Evolutionary conservation across 148 eudicot species (phyloP).

Genomic region (Persicaria tinctoria): DNA sequence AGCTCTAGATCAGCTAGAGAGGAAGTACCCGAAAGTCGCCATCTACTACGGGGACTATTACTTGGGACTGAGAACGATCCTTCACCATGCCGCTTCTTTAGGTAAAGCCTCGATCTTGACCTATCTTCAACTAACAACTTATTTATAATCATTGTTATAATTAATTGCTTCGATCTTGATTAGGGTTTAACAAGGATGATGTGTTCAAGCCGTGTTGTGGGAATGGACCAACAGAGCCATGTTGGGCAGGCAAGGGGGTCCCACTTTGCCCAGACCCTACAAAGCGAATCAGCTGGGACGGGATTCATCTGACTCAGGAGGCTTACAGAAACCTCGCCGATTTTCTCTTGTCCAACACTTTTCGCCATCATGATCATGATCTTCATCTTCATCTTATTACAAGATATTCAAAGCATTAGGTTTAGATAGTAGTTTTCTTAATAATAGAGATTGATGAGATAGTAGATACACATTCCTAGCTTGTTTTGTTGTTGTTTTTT

Average conservation of each 20-base stretch:
- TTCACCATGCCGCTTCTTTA: constrained; percentile 10
- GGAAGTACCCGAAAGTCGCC: constrained; percentile 19
- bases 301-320: constrained; percentile 35
- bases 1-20: constrained; percentile 19
- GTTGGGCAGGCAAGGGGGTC: constrained; percentile 16
- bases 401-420: too few relatives aligned
- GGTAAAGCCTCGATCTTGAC: neutral
- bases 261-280: constrained; percentile 20
- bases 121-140: too few relatives aligned
- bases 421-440: too few relatives aligned
- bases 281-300: constrained; percentile 36
- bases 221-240: constrained; percentile 11
- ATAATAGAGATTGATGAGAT: too few relatives aligned
- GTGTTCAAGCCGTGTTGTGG: constrained; percentile 38
- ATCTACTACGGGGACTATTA: constrained; percentile 37
- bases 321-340: constrained; percentile 19
- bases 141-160: too few relatives aligned
- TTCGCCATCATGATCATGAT: too few relatives aligned
- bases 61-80: constrained; percentile 16
- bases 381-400: too few relatives aligned
- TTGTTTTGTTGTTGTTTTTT: too few relatives aligned
- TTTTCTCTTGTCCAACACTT: too few relatives aligned
- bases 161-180: neutral
- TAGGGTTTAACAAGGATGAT: constrained; percentile 17
- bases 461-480: too few relatives aligned